These are phyloP conservation scores for Magnaporthiopsis incrustans DNA, from an alignment of 2,329 filamentous ascomycete genomes.

Conservation along the genomic window DNA sequence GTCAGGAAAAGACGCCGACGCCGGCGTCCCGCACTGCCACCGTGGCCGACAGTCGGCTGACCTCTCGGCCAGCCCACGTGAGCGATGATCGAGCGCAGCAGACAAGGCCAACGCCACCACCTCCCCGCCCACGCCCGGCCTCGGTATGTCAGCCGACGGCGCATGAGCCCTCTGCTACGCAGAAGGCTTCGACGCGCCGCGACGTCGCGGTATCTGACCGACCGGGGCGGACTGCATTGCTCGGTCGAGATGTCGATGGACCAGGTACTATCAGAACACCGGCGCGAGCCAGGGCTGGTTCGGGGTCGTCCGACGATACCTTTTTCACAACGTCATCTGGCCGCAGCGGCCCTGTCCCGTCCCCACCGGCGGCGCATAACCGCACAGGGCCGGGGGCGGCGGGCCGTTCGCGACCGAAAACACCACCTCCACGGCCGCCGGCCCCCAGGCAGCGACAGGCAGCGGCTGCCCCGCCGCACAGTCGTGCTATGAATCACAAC, in stretches of 20 bases:
- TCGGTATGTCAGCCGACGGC: not conserved
- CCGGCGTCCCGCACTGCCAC: not conserved
- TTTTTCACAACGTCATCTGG: constrained; percentile 31
- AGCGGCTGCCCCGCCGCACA: not conserved
- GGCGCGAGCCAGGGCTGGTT: not conserved
- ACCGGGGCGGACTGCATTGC: not conserved
- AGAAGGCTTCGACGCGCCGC: not conserved
- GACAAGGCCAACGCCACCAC: not conserved
- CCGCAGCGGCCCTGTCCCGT: not conserved
- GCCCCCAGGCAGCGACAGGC: not conserved
- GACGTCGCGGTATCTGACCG: no score
- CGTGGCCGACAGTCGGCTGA: no score
- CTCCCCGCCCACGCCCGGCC: not conserved
- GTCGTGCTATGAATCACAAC: not conserved
- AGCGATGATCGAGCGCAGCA: not conserved
- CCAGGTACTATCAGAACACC: not conserved
- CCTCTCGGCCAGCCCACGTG: not conserved
- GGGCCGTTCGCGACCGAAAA: not conserved
- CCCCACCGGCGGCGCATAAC: not conserved
- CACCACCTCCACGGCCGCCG: not conserved
- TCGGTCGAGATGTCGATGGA: not conserved
- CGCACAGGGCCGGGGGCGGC: no score
- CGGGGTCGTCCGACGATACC: constrained; percentile 34
- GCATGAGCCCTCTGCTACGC: not conserved
- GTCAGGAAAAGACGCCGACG: not conserved